A percentile compares a stretch with the other conserved stretches of the same genome.
phyloP scores from a whole-genome alignment of 2,329 filamentous ascomycete genomes.

The Trichoderma endophyticum region DNA sequence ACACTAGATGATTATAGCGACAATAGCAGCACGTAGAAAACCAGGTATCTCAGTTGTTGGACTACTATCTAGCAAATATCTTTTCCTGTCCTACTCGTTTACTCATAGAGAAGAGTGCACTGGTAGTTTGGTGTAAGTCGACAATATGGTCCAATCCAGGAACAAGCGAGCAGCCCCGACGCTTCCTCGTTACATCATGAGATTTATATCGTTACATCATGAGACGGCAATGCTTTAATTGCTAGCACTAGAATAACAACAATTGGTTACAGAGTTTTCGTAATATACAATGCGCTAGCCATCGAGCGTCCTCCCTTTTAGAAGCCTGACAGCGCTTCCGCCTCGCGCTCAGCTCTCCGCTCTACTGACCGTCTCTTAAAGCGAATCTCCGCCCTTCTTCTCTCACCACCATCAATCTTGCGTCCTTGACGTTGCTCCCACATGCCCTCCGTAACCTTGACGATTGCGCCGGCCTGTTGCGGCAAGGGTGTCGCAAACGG shows the following conservation, averaged over 20 bases:
- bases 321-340: slow-evolving; percentile 35
- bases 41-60: background rate
- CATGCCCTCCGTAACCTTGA: slow-evolving; percentile 78
- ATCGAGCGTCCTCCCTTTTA: slow-evolving; percentile 23
- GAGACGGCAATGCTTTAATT: background rate
- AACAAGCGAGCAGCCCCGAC: background rate
- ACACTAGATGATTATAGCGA: no score
- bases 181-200: background rate
- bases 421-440: slow-evolving; percentile 85
- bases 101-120: background rate
- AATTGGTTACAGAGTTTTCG: background rate
- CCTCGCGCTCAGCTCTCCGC: slow-evolving; percentile 64
- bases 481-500: slow-evolving; percentile 70
- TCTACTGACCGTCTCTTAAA: slow-evolving; percentile 81
- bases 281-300: slow-evolving; percentile 18
- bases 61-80: background rate
- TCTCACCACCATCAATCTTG: slow-evolving; percentile 96
- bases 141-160: background rate
- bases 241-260: background rate
- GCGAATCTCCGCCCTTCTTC: slow-evolving; percentile 78
- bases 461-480: slow-evolving; percentile 59
- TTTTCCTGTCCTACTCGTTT: background rate
- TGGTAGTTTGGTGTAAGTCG: background rate
- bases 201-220: no score
- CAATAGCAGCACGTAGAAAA: no score